Base-by-base conservation (phyloP, 805 yeast genomes). In the Ogataea haglerorum region DNA sequence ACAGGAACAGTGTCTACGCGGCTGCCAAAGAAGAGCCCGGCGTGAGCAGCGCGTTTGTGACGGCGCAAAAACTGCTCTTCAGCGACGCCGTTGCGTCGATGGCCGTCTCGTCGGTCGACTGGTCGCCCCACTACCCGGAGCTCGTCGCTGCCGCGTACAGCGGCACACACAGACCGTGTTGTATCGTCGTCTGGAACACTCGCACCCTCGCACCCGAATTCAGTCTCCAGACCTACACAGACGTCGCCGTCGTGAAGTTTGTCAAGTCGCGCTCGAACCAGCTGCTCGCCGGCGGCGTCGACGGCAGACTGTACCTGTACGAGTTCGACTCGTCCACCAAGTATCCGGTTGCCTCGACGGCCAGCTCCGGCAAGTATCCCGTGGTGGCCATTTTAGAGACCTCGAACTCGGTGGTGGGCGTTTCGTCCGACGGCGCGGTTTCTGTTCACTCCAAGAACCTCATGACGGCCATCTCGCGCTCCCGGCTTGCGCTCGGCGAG, bases 261-360 rank as follows among this genome's bases (percentile, higher is more conserved):
- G 70, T 73, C 22, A 52, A 52, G 9, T 46, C 56, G 12, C 60
- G 65, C 16, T 56, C 72, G 2, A 61, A 64, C 35, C 63, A 68
- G 36, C 57, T 79, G 1, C 54, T 74, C 19, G 81, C 71, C 0
- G 78, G 82, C 0, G 65, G 76, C 5, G 52, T 53, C 13, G 72
- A 72, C 49, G 84, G 85, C 0, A 66, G 67, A 36, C 33, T 78
- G 1, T 70, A 68, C n/a, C 56, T 73, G 7, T 78, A 81, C 80
- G 75, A 76, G 26, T 49, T 58, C 31, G 41, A 48, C 46, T 71
- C 60, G 3, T 9, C 23, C n/a, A 51, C 61, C n/a, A 43, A 56
- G 34, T 57, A 51, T 33, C 63, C 62, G 3, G 40, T 48, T 10
- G 33, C 52, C 6, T 31, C 52, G 10, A 41, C 51, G 4, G 10